phyloP scores from a whole-genome alignment of 1,284 basidiomycete genomes.

The Porphyrellus sp. region DNA sequence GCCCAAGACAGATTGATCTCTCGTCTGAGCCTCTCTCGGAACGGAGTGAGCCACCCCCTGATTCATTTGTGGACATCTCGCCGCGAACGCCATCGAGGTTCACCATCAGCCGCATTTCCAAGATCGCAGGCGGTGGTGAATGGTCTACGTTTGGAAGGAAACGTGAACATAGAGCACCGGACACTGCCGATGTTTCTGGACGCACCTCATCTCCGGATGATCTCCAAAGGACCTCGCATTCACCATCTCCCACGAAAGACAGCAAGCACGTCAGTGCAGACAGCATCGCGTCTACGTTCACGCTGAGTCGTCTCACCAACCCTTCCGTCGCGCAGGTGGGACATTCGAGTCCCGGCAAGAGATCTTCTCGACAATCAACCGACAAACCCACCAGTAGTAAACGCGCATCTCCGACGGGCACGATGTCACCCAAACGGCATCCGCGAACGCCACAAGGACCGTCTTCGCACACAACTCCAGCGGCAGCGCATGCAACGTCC shows the following conservation, averaged over 20 bases:
- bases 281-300: conserved; percentile 22
- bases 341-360: conserved; percentile 12
- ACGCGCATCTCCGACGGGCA: conserved; percentile 29
- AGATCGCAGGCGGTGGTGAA: conserved; percentile 29
- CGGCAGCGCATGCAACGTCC: conserved; percentile 11
- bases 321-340: conserved; percentile 5
- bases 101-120: conserved; percentile 27
- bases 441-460: conserved; percentile 29
- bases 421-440: conserved; percentile 28
- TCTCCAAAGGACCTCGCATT: conserved; percentile 13
- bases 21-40: neutral
- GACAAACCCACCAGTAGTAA: conserved; percentile 19
- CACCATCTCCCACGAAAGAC: conserved; percentile 15
- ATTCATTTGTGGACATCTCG: conserved; percentile 10
- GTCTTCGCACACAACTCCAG: conserved; percentile 20
- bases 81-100: conserved; percentile 13
- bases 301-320: conserved; percentile 20
- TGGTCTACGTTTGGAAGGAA: conserved; percentile 47
- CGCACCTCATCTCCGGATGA: conserved; percentile 13
- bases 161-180: conserved; percentile 19
- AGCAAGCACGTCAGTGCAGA: conserved; percentile 13
- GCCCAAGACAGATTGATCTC: conserved; percentile 2
- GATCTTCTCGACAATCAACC: conserved; percentile 19
- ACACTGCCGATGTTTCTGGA: conserved; percentile 14
- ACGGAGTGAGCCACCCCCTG: conserved; percentile 1